Evolutionary conservation across 2,329 filamentous ascomycete genomes (phyloP), one percentile per base, ranked within the genome.

Genomic region (Ophiostoma sp.): DNA sequence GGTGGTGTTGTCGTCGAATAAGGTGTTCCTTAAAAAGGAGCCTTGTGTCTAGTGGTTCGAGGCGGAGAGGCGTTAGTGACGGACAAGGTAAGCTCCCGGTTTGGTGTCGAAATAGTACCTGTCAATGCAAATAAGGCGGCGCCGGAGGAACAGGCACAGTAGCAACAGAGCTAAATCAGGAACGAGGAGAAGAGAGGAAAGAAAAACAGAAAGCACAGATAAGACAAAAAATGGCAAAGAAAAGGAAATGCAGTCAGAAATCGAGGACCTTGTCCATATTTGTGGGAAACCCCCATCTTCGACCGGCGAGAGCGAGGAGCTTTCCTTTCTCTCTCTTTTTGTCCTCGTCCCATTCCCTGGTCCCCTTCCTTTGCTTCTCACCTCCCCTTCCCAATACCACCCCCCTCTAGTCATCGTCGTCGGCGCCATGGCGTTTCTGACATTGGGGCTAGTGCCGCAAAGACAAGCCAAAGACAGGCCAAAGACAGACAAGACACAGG

Each of bases 351-450:
- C 15, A 48, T 5, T 55, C 52, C 3, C 52, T 17, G 31, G n/a
- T 66, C 61, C n/a, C 61, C n/a, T 45, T 64, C 36, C 61, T 64
- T 64, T 45, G 61, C 61, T 66, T 66, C 36, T 45, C 36, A 17
- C 36, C 36, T 22, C 45, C 19, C 22, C 5, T 28, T 42, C 61
- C 61, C 61, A 12, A 66, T 66, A 64, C 61, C 61, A 42, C 61
- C 61, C 36, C 61, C 28, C 61, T 12, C n/a, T n/a, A 36, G 19
- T 64, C 61, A 45, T 42, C 36, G 36, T 45, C 11, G 36, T 25
- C 61, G n/a, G 36, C 36, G 61, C 22, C 59, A 42, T 42, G 36
- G 61, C 61, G 36, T 15, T 45, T 45, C 36, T 66, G 36, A 42
- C 61, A 19, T 28, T 19, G n/a, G 36, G 36, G 61, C 61, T 22